Conservation (phyloP, 371 early-diverging fungal genomes). For the Syncephalis plumigaleata region DNA sequence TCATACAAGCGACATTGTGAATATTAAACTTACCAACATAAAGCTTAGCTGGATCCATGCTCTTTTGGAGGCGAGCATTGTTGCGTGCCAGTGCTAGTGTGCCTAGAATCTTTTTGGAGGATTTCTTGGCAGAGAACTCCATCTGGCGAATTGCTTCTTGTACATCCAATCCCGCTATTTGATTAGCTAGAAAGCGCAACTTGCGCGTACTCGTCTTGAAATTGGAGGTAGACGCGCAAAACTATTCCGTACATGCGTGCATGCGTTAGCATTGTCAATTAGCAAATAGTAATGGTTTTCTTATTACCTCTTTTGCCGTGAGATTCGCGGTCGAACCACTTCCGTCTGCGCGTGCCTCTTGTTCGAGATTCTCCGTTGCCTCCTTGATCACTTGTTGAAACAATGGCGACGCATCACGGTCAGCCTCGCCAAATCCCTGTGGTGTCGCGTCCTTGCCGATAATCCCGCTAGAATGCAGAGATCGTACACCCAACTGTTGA, state of each 20-base stretch:
- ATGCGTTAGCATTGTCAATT: not conserved
- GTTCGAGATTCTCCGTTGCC: too few relatives aligned
- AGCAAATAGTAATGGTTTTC: not conserved
- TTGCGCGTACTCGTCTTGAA: conserved; percentile 66
- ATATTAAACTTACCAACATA: conserved; percentile 17
- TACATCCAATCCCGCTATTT: conserved; percentile 58
- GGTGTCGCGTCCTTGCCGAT: too few relatives aligned
- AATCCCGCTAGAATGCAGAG: too few relatives aligned
- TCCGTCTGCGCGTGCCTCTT: too few relatives aligned
- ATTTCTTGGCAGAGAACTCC: conserved; percentile 65
- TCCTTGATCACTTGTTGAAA: too few relatives aligned
- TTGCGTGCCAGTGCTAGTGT: conserved; percentile 54
- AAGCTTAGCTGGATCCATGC: conserved; percentile 40
- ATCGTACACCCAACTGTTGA: too few relatives aligned
- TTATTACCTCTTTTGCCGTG: too few relatives aligned
- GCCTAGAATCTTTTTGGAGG: conserved; percentile 48
- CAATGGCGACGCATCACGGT: too few relatives aligned
- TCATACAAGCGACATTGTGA: not conserved
- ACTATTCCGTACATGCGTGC: conserved; percentile 17
- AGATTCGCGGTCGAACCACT: too few relatives aligned
- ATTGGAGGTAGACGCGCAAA: conserved; percentile 44
- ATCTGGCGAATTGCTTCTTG: conserved; percentile 75
- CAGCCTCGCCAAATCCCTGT: too few relatives aligned
- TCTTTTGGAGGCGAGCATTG: conserved; percentile 47
- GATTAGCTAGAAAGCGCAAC: conserved; percentile 68